Evolutionary conservation across 352 stramenopile genomes (phyloP).

Genomic region (Globisporangium abappressorium): DNA sequence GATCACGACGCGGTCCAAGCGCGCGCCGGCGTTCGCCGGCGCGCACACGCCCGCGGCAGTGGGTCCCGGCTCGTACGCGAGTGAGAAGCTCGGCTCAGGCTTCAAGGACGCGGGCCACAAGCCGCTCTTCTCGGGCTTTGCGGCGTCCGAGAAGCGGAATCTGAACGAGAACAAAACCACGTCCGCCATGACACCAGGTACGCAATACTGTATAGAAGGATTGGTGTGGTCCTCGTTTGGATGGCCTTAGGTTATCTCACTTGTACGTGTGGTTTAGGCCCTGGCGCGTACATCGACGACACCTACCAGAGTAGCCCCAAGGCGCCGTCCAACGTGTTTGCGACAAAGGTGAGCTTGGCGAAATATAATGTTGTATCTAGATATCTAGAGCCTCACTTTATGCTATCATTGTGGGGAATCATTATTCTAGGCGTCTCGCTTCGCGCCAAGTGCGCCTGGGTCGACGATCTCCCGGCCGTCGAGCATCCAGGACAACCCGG

Average conservation of each 20-base stretch:
- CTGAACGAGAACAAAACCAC: slow-evolving; percentile 79
- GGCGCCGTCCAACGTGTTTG: slow-evolving; percentile 59
- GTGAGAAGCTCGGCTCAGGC: slow-evolving; percentile 47
- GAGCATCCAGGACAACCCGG: slow-evolving; percentile 72
- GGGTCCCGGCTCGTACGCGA: slow-evolving; percentile 62
- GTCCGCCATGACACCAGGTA: slow-evolving; percentile 67
- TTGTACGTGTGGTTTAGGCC: slow-evolving; percentile 25
- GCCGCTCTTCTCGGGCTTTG: slow-evolving; percentile 66
- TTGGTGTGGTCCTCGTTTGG: too few relatives aligned
- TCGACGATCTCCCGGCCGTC: slow-evolving; percentile 67
- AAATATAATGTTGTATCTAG: not conserved
- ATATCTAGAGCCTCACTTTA: not conserved
- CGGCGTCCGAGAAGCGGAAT: slow-evolving; percentile 64
- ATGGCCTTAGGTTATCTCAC: not conserved
- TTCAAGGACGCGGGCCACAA: slow-evolving; percentile 32
- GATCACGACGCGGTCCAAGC: slow-evolving; percentile 78
- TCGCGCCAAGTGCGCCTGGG: slow-evolving; percentile 65
- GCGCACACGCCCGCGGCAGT: slow-evolving; percentile 47
- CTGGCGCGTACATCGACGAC: slow-evolving; percentile 51
- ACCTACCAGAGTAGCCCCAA: slow-evolving; percentile 15
- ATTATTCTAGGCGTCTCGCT: slow-evolving; percentile 54
- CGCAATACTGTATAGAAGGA: too few relatives aligned
- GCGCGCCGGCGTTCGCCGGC: slow-evolving; percentile 53
- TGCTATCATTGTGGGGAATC: not conserved
- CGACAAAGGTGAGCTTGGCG: slow-evolving; percentile 38